Percentiles rank a stretch among this genome's conserved stretches.
phyloP scores from a whole-genome alignment of 2,329 filamentous ascomycete species.

The Calonectria pauciramosa region DNA sequence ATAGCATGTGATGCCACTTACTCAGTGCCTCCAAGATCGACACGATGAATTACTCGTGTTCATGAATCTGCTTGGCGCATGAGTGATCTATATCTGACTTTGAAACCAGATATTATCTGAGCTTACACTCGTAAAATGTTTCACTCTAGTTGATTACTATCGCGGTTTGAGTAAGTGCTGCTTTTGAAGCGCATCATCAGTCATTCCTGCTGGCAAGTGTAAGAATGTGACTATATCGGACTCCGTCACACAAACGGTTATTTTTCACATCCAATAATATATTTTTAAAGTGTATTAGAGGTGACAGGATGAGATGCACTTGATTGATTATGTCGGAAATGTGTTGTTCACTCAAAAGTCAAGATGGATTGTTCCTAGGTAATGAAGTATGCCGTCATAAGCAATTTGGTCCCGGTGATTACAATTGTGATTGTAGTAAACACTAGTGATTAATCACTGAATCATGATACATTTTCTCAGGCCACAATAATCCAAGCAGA shows the following conservation, averaged over 20 bases:
- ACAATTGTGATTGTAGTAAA: too few relatives aligned
- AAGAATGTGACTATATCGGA: not conserved
- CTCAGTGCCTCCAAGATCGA: not conserved
- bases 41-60: not conserved
- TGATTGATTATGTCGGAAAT: not conserved
- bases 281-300: too few relatives aligned
- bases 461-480: too few relatives aligned
- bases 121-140: not conserved
- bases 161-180: not conserved
- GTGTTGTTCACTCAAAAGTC: too few relatives aligned
- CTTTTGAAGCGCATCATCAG: not conserved
- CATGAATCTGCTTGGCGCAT: not conserved
- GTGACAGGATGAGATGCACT: too few relatives aligned
- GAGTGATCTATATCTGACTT: not conserved
- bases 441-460: too few relatives aligned
- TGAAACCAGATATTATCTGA: not conserved
- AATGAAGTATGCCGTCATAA: too few relatives aligned
- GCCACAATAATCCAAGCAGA: too few relatives aligned
- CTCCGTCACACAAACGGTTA: not conserved
- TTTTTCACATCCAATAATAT: not conserved
- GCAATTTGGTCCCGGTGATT: too few relatives aligned
- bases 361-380: too few relatives aligned
- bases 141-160: not conserved
- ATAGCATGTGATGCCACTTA: not conserved
- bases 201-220: not conserved